Percentiles rank a stretch among this genome's conserved stretches.
Conservation (phyloP, 257 asterid genomes). For the Ligustrum vulgare region DNA sequence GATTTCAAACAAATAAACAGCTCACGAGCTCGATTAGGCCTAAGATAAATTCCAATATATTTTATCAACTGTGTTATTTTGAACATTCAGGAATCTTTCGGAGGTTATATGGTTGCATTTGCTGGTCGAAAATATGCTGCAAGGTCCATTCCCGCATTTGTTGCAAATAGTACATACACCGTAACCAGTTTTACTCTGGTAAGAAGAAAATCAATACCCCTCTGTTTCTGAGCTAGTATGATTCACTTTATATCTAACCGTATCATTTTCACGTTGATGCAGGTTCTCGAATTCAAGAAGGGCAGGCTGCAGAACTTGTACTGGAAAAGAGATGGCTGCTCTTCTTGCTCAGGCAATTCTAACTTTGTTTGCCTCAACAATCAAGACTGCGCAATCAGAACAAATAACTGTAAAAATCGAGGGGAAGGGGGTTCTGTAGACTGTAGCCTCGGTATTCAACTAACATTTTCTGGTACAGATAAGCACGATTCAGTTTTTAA, state of each 20-base stretch:
- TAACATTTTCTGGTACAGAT: conserved; percentile 93
- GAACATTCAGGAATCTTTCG: conserved; percentile 58
- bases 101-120: conserved; percentile 98
- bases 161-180: conserved; percentile 59
- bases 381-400: conserved; percentile 88
- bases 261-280: conserved; percentile 9
- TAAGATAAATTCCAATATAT: neutral
- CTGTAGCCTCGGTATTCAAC: conserved; percentile 90
- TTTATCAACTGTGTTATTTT: neutral
- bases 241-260: neutral
- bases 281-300: conserved; percentile 89
- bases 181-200: conserved; percentile 97
- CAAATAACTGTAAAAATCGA: conserved; percentile 60
- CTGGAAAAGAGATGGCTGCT: conserved; percentile 93
- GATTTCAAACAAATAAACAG: neutral
- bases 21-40: neutral
- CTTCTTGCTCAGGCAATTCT: conserved; percentile 60
- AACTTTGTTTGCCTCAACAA: conserved; percentile 75
- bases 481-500: conserved; percentile 80
- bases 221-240: conserved; percentile 6
- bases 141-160: conserved; percentile 81
- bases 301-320: conserved; percentile 89
- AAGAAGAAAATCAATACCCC: conserved; percentile 28
- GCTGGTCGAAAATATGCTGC: conserved; percentile 95
- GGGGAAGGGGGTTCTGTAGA: conserved; percentile 64